Evolutionary conservation across 2,329 filamentous ascomycete genomes (phyloP), one percentile per base, ranked within the genome.

Genomic region (Colletotrichum orbiculare): DNA sequence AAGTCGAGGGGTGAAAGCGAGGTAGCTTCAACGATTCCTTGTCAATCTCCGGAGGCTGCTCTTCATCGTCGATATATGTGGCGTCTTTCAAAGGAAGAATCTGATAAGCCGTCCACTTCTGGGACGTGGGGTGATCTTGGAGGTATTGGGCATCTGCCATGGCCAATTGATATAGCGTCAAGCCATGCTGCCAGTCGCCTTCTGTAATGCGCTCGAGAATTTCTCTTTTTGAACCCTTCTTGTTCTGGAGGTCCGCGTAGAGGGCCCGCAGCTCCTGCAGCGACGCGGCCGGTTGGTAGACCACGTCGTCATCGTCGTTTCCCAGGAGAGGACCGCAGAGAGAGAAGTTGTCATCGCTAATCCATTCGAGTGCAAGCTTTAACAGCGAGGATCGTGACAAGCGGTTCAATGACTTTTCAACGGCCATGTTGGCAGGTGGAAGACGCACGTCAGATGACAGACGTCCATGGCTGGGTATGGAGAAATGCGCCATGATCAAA

Each of bases 1-100:
- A 97, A 0, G 90, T 92, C 5, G 91, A 88, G 1, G 92, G 91
- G 72, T 96, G 92, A 71, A 96, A 92, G 13, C 90, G 88, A 10
- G 93, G 92, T 53, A 90, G 79, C 4, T 75, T 73, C 38, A 88
- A 75, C 7, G 82, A 80, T 68, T 79, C 74, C 52, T 77, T 76
- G 71, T 87, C 82, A 45, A 80, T 74, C 9, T 75, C 69, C 8
- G 34, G 54, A 25, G 48, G 43, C 17, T 46, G 43, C 39, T 77
- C 77, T 11, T 81, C 79, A 54, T 81, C 81, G 35, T 80, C 78
- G 38, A 68, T 72, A 58, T 76, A 73, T 7, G 69, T 59, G 2
- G 81, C 77, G 5, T 75, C 76, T 67, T 78, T 79, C 9, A 90
- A 75, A 1, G 82, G 85, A 8, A 86, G 75, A 17, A 91, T 84